A percentile compares a stretch with the other conserved stretches of the same genome.
Evolutionary conservation across 352 stramenopile species (phyloP).

Genomic region (Phytophthora constricta): DNA sequence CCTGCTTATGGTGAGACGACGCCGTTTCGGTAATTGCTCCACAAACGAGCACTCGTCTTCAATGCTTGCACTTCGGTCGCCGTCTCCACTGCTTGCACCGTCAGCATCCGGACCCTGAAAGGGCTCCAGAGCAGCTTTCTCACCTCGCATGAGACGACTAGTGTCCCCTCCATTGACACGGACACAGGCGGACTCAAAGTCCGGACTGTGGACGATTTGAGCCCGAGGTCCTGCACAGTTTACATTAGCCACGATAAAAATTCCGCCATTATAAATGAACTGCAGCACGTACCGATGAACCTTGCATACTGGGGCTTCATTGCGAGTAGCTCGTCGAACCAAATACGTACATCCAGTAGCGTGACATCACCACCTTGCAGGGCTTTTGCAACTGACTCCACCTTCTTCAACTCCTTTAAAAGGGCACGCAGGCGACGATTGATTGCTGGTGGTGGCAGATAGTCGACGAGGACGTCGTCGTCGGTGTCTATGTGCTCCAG

Average conservation of each 20-base stretch:
- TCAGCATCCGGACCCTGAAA: too few relatives aligned
- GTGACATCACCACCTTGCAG: neutral
- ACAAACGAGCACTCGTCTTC: too few relatives aligned
- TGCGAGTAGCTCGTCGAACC: neutral
- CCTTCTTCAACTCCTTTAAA: neutral
- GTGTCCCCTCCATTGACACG: neutral
- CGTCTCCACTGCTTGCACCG: too few relatives aligned
- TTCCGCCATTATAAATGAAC: neutral
- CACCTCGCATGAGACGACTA: neutral
- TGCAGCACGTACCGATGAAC: neutral
- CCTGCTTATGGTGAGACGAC: neutral
- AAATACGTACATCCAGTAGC: neutral
- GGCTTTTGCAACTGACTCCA: neutral
- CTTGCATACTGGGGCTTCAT: neutral
- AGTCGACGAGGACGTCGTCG: neutral
- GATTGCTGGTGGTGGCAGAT: neutral
- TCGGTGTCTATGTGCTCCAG: neutral
- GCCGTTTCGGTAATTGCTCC: neutral
- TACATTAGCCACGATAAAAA: neutral
- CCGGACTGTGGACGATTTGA: neutral
- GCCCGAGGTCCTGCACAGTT: neutral
- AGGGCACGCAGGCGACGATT: conserved; percentile 4
- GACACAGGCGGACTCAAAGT: neutral
- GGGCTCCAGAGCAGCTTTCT: neutral
- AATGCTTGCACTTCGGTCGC: too few relatives aligned